A percentile compares a stretch with the other conserved stretches of the same genome.
Evolutionary conservation across 306 rosid species (phyloP).

Genomic region (Delonix regia): DNA sequence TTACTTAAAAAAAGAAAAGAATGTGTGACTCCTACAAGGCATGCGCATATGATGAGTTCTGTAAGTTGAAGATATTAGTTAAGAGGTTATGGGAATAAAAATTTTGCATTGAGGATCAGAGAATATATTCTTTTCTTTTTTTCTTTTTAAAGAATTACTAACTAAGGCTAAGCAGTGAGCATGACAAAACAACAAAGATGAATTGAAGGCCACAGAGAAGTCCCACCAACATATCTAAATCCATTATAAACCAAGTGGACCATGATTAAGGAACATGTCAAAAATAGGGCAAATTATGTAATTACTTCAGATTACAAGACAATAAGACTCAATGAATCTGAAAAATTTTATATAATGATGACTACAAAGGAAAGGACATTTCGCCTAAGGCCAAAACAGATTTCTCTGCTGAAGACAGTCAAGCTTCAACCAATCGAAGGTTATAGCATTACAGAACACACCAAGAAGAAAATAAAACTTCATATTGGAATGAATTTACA

Average conservation of each 20-base stretch:
- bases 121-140: not conserved
- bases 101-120: not conserved
- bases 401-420: not conserved
- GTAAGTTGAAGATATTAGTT: not conserved
- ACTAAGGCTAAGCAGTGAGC: not conserved
- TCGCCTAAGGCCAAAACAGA: not conserved
- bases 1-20: not conserved
- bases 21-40: not conserved
- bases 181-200: not conserved
- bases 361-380: not conserved
- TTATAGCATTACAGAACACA: not conserved
- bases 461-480: not conserved
- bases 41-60: not conserved
- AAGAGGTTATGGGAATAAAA: not conserved
- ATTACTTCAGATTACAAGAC: not conserved
- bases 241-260: not conserved
- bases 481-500: not conserved
- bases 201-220: not conserved
- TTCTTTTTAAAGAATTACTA: not conserved
- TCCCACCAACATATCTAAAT: not conserved
- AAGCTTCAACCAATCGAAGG: not conserved
- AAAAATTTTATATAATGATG: not conserved
- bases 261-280: not conserved
- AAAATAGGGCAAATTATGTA: not conserved
- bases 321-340: not conserved